Base-by-base conservation (phyloP, 129 eudicot species). In the Pseudognaphalium luteoalbum region DNA sequence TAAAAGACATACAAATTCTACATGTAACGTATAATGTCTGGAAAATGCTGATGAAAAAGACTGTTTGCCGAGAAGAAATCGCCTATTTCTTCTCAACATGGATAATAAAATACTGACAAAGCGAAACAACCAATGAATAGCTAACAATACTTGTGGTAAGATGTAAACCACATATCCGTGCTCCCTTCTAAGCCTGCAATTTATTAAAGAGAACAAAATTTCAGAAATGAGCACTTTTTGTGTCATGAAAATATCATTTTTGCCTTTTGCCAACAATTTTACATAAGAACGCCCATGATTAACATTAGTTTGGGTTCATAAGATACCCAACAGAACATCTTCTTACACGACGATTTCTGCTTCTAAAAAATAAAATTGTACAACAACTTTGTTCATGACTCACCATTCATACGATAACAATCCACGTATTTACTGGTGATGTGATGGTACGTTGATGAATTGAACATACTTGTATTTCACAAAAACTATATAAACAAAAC, bases 171-270 rank as follows among this genome's bases (percentile, higher is more conserved):
- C 72, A 41, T 68, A 47, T 22, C 25, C 34, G 19, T 68, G n/a
- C 11, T 68, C 73, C 73, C 19, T 68, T 68, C 37, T 68, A 68
- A 28, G 73, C 73, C 73, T 68, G 73, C 22, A 68, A 68, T 11
- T 41, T 68, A 25, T 22, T 15, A n/a, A 42, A 68, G n/a, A 29
- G 6, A 20, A 68, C 20, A 21, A 39, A 3, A 41, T 1, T 11
- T 68, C 57, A 39, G 16, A 20, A 39, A 68, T 7, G 19, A 39
- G 33, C 41, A 61, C 5, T 61, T 59, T 47, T 12, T 30, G 19
- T 65, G 7, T 11, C 19, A 16, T 30, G 21, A 64, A 16, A 14
- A 15, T 14, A 20, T 12, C 12, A 59, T 22, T 59, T 19, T 57
- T 10, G 21, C 6, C 6, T 14, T 29, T 28, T 14, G 10, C 17